Evolutionary conservation across 495 filamentous ascomycete species (phyloP).

Genomic region (Talaromyces nanjingensis): DNA sequence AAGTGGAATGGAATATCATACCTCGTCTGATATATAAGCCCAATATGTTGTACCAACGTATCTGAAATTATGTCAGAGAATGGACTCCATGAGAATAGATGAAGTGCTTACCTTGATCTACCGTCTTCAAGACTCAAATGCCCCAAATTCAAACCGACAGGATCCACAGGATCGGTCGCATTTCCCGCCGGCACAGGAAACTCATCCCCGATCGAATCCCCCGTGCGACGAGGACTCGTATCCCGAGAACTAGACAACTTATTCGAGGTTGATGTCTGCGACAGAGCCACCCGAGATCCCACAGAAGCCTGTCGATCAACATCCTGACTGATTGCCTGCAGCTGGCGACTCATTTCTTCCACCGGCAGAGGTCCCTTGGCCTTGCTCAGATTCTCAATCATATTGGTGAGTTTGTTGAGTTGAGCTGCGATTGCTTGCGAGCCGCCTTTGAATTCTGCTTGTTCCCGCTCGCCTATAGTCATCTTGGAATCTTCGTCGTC

Average conservation of each 20-base stretch:
- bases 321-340: constrained; percentile 19
- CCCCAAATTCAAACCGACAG: constrained; percentile 38
- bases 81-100: not conserved
- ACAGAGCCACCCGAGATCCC: constrained; percentile 13
- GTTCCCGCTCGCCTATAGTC: constrained; percentile 8
- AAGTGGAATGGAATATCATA: constrained; percentile 12
- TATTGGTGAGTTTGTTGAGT: constrained; percentile 38
- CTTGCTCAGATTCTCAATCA: constrained; percentile 37
- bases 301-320: constrained; percentile 14
- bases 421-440: constrained; percentile 35
- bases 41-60: constrained; percentile 47
- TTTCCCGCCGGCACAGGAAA: constrained; percentile 40
- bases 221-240: constrained; percentile 29
- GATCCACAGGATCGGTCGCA: constrained; percentile 39
- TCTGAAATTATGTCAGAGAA: constrained; percentile 21
- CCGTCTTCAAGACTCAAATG: constrained; percentile 43
- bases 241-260: constrained; percentile 13
- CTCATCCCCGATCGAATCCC: constrained; percentile 35
- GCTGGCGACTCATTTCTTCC: constrained; percentile 12
- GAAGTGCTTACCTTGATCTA: constrained; percentile 27
- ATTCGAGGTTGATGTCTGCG: constrained; percentile 7
- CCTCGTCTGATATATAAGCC: constrained; percentile 46
- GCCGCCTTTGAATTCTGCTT: constrained; percentile 21
- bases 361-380: constrained; percentile 20
- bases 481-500: constrained; percentile 31